Conservation (phyloP, 192 early-diverging fungal species). For the Entomortierella beljakovae region DNA sequence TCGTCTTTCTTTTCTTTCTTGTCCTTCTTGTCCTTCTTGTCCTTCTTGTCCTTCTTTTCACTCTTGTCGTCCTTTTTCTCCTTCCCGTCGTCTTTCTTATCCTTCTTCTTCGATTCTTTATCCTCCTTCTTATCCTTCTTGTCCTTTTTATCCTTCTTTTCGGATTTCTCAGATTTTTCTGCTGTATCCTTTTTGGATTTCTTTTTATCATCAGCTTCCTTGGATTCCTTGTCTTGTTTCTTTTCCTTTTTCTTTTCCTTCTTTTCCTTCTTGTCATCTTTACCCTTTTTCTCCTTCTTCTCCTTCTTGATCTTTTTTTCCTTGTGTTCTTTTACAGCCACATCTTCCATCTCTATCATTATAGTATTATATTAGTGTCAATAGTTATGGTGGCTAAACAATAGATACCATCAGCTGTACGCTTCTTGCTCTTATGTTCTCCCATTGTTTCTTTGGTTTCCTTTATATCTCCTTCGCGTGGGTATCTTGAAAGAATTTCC, state of each 20-base stretch:
- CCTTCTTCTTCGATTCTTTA: constrained; percentile 12
- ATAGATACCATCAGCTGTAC: constrained; percentile 9
- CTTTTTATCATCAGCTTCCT: constrained; percentile 1
- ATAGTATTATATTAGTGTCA: not conserved
- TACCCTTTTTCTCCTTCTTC: not conserved
- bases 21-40: constrained; percentile 40
- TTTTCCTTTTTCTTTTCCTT: constrained; percentile 21
- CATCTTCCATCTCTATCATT: constrained; percentile 4
- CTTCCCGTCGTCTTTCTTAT: constrained; percentile 11
- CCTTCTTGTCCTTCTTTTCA: constrained; percentile 14
- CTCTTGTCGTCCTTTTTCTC: constrained; percentile 20
- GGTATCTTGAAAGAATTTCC: not conserved
- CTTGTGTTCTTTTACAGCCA: not conserved
- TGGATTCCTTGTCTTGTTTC: constrained; percentile 6
- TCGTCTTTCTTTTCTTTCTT: constrained; percentile 55
- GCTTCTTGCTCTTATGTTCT: constrained; percentile 23
- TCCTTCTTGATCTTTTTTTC: constrained; percentile 4
- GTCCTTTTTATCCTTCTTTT: constrained; percentile 18
- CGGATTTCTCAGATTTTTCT: constrained; percentile 1
- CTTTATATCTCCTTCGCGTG: too few species aligned
- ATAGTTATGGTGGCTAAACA: not conserved
- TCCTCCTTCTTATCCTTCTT: constrained; percentile 33
- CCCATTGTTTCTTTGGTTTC: constrained; percentile 4
- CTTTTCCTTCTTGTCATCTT: constrained; percentile 1
- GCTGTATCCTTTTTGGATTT: not conserved